These are phyloP conservation scores for Aspergillus glaucus DNA, from an alignment of 2,329 filamentous ascomycete species.

Conservation along the genomic window DNA sequence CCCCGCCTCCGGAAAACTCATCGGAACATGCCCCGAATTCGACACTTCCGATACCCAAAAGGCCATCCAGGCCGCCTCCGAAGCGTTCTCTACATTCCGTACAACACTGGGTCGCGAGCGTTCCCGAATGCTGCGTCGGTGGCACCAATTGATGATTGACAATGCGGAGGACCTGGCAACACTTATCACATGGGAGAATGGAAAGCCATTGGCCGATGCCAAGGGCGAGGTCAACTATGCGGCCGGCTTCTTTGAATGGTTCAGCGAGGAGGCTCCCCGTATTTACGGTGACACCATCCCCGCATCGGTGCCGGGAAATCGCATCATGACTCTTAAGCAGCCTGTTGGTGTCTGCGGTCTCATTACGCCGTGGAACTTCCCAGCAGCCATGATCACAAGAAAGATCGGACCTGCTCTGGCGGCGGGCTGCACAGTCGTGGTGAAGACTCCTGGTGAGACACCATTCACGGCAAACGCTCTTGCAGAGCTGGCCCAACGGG, in stretches of 20 bases:
- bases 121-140: slow-evolving; percentile 56
- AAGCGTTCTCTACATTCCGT: slow-evolving; percentile 59
- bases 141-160: slow-evolving; percentile 61
- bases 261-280: slow-evolving; percentile 55
- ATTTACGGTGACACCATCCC: slow-evolving; percentile 57
- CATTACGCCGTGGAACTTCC: slow-evolving; percentile 64
- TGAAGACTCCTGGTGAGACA: slow-evolving; percentile 86
- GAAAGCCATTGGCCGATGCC: slow-evolving; percentile 58
- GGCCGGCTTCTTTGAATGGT: slow-evolving; percentile 58
- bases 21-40: slow-evolving; percentile 79
- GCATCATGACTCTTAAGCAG: slow-evolving; percentile 58
- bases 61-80: slow-evolving; percentile 76
- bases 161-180: slow-evolving; percentile 61
- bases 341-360: slow-evolving; percentile 62
- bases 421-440: slow-evolving; percentile 90
- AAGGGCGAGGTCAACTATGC: slow-evolving; percentile 55
- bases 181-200: slow-evolving; percentile 64
- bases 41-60: slow-evolving; percentile 66
- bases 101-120: slow-evolving; percentile 57
- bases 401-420: slow-evolving; percentile 60
- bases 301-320: slow-evolving; percentile 52
- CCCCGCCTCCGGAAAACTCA: slow-evolving; percentile 72
- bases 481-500: slow-evolving; percentile 76
- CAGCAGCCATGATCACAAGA: slow-evolving; percentile 48
- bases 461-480: slow-evolving; percentile 85